A percentile compares a stretch with the other conserved stretches of the same genome.
Conservation (phyloP, 2,329 filamentous ascomycete species). For the Fusarium cyanostomum region DNA sequence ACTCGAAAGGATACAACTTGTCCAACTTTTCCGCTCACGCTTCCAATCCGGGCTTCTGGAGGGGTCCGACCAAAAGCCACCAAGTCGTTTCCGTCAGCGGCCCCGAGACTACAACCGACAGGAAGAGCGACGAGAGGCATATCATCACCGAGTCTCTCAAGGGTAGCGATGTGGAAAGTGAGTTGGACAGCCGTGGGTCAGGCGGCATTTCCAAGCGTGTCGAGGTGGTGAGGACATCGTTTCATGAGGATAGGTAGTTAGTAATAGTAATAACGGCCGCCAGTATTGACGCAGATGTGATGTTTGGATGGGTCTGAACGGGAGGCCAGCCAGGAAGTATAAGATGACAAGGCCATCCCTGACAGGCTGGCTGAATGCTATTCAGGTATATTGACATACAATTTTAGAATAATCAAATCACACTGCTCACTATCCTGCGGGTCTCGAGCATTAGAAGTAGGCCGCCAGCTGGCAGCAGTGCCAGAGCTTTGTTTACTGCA, state of each 20-base stretch:
- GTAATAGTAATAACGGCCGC: too few relatives aligned
- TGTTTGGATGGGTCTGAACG: too few relatives aligned
- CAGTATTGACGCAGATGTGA: too few relatives aligned
- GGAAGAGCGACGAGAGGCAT: conserved; percentile 11
- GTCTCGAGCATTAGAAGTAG: too few relatives aligned
- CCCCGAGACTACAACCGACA: background rate
- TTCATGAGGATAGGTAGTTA: conserved; percentile 5
- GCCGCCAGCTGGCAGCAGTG: too few relatives aligned
- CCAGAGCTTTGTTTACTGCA: too few relatives aligned
- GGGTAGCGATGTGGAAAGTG: conserved; percentile 8
- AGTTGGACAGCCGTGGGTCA: background rate
- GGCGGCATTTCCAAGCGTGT: conserved; percentile 6
- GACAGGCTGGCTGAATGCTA: too few relatives aligned
- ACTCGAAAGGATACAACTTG: conserved; percentile 9
- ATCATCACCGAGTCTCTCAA: conserved; percentile 10
- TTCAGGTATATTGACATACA: too few relatives aligned
- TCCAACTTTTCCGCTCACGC: conserved; percentile 6
- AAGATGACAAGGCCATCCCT: too few relatives aligned
- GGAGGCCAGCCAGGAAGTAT: too few relatives aligned
- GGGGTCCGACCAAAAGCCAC: background rate
- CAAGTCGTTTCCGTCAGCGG: conserved; percentile 10
- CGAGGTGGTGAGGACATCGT: conserved; percentile 1
- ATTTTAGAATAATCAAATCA: too few relatives aligned
- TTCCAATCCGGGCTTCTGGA: conserved; percentile 8
- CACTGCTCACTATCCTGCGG: too few relatives aligned